Base-by-base conservation (phyloP, 1,139 yeast species). In the Pneumocystis oryctolagi region DNA sequence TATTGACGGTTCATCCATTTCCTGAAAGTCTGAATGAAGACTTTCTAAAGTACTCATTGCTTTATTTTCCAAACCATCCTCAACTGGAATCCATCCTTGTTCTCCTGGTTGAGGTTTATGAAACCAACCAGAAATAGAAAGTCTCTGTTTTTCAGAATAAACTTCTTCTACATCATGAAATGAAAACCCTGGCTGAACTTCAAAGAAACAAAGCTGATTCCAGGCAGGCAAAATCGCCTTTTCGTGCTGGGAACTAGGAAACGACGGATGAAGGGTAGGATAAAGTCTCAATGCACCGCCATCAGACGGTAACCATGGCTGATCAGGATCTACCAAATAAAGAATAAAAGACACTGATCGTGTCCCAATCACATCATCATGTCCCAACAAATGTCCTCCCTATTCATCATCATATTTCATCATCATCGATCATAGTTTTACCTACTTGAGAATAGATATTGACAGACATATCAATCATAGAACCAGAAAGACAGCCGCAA, bases 111-210 rank as follows among this genome's bases (percentile, higher is more conserved):
- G 98, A 1, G 98, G 98, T 61, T 90, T 88, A 73, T 94, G 99
- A 73, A 92, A 94, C 99, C 99, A 94, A 0, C 99, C 99, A 71
- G 92, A 96, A 66, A 94, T 88, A 1, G 96, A 87, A 60, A 92
- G 77, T 70, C 99, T 79, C 67, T 89, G 95, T 71, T 84, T 60
- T 70, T 89, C 95, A 1, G 84, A 95, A 67, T 85, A 81, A 1
- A 94, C 98, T 72, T 94, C 98, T 74, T 94, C 98, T 9, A 94
- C 99, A 69, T 94, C 98, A 72, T 94, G 99, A 78, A 92, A 94
- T 2, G 96, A 87, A 61, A 85, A 80, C 0, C 98, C 99, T 0
- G 98, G 98, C 71, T 89, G 95, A 9, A 94, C 97, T 1, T 87
- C 85, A 78, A 94, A 94, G 72, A 92, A 88, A 0, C 97, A 96